Evolutionary conservation across 164 flowering plant genomes (phyloP), one percentile per base, ranked within the genome.

Genomic region (Vitis rotundifolia): DNA sequence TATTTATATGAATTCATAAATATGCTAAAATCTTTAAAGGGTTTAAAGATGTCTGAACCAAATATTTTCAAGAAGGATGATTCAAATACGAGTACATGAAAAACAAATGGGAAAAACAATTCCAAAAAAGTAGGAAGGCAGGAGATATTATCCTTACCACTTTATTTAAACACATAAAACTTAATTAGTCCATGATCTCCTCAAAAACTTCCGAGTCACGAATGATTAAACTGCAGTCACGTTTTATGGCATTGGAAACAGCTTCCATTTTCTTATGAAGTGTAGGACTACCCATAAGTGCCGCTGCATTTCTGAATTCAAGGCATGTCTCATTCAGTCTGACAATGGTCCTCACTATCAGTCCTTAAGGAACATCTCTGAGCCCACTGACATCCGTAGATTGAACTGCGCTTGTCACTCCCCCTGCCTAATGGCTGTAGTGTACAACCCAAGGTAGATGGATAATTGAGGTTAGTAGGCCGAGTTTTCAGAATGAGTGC

Each of bases 311-410:
- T 75, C 69, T 93, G 78, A 96, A 91, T 71, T 96, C 99, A 13
- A 98, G 93, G 73, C 99, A 96, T 8, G 98, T 93, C 75, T 96
- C 98, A 61, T 93, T 97, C 50, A 96, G 78, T 56, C 97, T 81
- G 49, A 96, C 97, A 64, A 90, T 96, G 55, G 99, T 96, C 63
- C 99, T 84, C 44, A 96, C 99, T 54, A 93, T 96, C 66, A 91
- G 76, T 58, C 99, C 99, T 87, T 96, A 97, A 18, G 98, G 97
- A 70, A 96, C 98, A 82, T 96, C 99, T 2, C 97, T 96, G 47
- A 90, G 98, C 78, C 91, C 95, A 79, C 99, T 93, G 1, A 96
- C 90, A 61, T 96, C 95, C 19, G 86, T 57, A 93, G 71, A 3
- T 85, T 83, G 77, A 77, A 89, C 7, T 64, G 56, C 11, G 86